These are phyloP conservation scores for Syncephalastrum contaminatum DNA, from an alignment of 371 early-diverging fungal genomes.

Conservation along the genomic window DNA sequence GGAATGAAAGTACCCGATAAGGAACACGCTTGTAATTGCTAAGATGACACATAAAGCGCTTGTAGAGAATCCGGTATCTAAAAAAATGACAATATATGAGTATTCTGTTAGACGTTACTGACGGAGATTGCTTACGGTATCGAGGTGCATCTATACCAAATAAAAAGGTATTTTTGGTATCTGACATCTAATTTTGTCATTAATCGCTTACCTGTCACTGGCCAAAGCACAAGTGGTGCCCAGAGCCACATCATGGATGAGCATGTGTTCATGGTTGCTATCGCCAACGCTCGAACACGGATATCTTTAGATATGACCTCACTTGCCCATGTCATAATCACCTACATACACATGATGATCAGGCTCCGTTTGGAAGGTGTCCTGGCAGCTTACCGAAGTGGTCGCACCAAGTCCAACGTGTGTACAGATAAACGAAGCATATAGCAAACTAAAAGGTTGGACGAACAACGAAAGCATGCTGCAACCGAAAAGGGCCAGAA, in stretches of 20 bases:
- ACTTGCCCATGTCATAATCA: conserved; percentile 53
- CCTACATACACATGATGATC: conserved; percentile 12
- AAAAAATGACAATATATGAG: neutral
- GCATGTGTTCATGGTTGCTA: conserved; percentile 47
- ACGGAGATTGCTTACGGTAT: conserved; percentile 24
- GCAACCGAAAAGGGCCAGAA: conserved; percentile 31
- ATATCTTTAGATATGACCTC: conserved; percentile 38
- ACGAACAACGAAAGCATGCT: conserved; percentile 38
- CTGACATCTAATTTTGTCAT: neutral
- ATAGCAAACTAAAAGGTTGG: conserved; percentile 43
- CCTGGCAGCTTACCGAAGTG: conserved; percentile 26
- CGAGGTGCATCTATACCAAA: conserved; percentile 25
- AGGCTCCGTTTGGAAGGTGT: neutral
- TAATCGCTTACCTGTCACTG: conserved; percentile 36
- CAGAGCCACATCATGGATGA: conserved; percentile 38
- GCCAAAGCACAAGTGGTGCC: conserved; percentile 48
- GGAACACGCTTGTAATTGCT: conserved; percentile 13
- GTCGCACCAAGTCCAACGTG: conserved; percentile 38
- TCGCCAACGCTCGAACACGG: conserved; percentile 42
- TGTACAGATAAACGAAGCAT: conserved; percentile 34
- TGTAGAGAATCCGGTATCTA: conserved; percentile 31
- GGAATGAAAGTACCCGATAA: conserved; percentile 4
- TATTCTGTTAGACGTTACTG: too few species aligned
- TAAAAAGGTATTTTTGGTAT: neutral
- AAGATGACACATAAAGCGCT: conserved; percentile 17